Percentiles rank a stretch among this genome's conserved stretches.
These are phyloP conservation scores for Thelonectria discophora DNA, from an alignment of 2,329 filamentous ascomycete genomes.

Conservation along the genomic window DNA sequence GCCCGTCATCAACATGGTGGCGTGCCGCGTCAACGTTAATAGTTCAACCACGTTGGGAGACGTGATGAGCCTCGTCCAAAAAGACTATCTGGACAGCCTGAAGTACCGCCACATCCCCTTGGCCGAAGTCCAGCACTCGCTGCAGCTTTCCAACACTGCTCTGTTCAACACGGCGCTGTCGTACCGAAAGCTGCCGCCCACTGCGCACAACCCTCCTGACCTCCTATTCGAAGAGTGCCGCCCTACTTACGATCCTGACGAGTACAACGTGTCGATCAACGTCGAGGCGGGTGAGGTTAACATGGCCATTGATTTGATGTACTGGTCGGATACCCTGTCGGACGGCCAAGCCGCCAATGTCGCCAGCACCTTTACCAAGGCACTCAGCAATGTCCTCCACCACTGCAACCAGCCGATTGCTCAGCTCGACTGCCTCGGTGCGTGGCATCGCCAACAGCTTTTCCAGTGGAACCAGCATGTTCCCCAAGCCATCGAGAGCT, in stretches of 20 bases:
- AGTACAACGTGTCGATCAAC: slow-evolving; percentile 37
- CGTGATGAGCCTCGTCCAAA: slow-evolving; percentile 24
- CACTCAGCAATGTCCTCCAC: slow-evolving; percentile 34
- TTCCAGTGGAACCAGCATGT: slow-evolving; percentile 25
- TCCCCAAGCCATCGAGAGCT: slow-evolving; percentile 19
- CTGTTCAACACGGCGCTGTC: slow-evolving; percentile 40
- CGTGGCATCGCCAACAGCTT: slow-evolving; percentile 8
- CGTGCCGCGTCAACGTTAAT: slow-evolving; percentile 55
- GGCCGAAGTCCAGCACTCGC: slow-evolving; percentile 35
- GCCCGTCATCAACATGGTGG: slow-evolving; percentile 65
- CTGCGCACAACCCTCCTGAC: slow-evolving; percentile 13
- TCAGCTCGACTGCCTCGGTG: slow-evolving; percentile 25
- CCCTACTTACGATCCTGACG: slow-evolving; percentile 36
- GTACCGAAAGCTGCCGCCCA: slow-evolving; percentile 34
- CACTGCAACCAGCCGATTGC: slow-evolving; percentile 14
- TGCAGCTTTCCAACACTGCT: slow-evolving; percentile 32
- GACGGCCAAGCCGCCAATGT: slow-evolving; percentile 32
- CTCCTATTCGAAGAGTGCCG: slow-evolving; percentile 36
- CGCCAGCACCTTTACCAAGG: slow-evolving; percentile 27
- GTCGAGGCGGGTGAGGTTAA: slow-evolving; percentile 30
- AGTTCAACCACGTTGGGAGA: not conserved
- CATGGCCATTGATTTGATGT: slow-evolving; percentile 39
- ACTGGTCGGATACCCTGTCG: slow-evolving; percentile 35
- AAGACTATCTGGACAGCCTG: slow-evolving; percentile 27
- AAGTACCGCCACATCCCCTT: slow-evolving; percentile 26